Percentiles rank a stretch among this genome's conserved stretches.
Conservation (phyloP, 257 asterid species). For the Misopates orontium region DNA sequence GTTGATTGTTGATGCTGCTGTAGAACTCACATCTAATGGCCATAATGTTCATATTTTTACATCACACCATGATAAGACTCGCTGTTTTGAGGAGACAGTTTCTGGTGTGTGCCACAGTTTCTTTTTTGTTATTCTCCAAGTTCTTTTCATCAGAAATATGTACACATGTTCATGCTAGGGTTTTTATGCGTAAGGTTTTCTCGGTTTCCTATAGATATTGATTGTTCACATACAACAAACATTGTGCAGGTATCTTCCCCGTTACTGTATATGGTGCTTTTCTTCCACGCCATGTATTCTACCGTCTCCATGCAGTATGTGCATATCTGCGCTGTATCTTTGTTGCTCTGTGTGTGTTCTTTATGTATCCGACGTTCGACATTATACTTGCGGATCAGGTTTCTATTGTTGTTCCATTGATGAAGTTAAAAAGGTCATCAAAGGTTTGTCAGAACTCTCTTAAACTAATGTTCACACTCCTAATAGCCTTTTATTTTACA, state of each 20-base stretch:
- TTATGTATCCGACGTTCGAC: slow-evolving; percentile 74
- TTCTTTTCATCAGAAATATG: background rate
- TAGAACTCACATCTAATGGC: slow-evolving; percentile 76
- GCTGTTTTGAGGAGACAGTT: slow-evolving; percentile 92
- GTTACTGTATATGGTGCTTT: slow-evolving; percentile 82
- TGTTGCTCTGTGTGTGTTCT: slow-evolving; percentile 73
- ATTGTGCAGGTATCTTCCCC: slow-evolving; percentile 63
- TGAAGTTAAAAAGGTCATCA: slow-evolving; percentile 72
- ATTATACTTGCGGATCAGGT: slow-evolving; percentile 82
- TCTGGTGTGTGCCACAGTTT: slow-evolving; percentile 50
- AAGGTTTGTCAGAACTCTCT: slow-evolving; percentile 52
- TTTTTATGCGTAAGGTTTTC: background rate
- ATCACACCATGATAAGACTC: slow-evolving; percentile 83
- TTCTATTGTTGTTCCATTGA: slow-evolving; percentile 72
- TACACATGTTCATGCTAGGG: background rate
- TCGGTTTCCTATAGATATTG: background rate
- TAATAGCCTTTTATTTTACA: slow-evolving; percentile 21
- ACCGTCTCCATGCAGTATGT: slow-evolving; percentile 81
- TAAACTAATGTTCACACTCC: background rate
- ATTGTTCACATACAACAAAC: slow-evolving; percentile 16
- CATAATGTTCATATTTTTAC: slow-evolving; percentile 85
- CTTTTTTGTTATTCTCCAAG: background rate
- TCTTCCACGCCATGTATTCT: slow-evolving; percentile 81
- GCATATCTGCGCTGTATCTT: slow-evolving; percentile 87
- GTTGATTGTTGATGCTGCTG: slow-evolving; percentile 91